Base-by-base conservation (phyloP, 371 early-diverging fungal species). In the Smittium culicis region DNA sequence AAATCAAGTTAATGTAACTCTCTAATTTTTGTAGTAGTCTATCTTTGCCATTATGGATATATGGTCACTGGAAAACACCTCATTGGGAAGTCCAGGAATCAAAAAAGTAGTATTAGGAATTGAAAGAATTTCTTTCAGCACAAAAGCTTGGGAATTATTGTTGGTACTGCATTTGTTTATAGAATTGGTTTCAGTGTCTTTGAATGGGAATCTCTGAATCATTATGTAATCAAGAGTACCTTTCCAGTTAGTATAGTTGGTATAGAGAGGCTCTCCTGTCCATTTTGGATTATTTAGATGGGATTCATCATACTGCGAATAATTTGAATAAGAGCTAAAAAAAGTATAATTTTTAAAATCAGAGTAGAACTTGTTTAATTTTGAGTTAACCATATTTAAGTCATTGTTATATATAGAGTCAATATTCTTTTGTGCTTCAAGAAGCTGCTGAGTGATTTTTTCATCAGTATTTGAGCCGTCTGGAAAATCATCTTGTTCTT, bases 141-240 rank as follows among this genome's bases (percentile, higher is more conserved):
- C 35, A 1, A 76, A 61, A 14, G 64, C 1, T 27, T 8, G 8
- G 5, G 34, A 24, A 30, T 3, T 54, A 11, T 11, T 29, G 14
- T 25, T n/a, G n/a, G 5, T 25, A 54, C 5, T 29, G 3, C 35
- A 28, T 20, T 14, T 34, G 59, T 17, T 17, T 33, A 17, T 66
- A 31, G 11, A 1, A 29, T 29, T 1, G 74, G 58, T 60, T 27
- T 63, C 31, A 33, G 29, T 25, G 17, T 32, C 14, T 67, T 55
- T 68, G 24, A 20, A 28, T 0, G 29, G n/a, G n/a, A n/a, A n/a
- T n/a, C n/a, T n/a, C 69, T 14, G 71, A 65, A 35, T 64, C 29
- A 75, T 68, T 8, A 83, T 77, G 35, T 83, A 83, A 63, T 83
- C 84, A 57, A 83, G 66, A 24, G 83, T 83, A 11, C 84, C 84